Conservation (phyloP, 129 eudicot species). For the Solidago caesia region DNA sequence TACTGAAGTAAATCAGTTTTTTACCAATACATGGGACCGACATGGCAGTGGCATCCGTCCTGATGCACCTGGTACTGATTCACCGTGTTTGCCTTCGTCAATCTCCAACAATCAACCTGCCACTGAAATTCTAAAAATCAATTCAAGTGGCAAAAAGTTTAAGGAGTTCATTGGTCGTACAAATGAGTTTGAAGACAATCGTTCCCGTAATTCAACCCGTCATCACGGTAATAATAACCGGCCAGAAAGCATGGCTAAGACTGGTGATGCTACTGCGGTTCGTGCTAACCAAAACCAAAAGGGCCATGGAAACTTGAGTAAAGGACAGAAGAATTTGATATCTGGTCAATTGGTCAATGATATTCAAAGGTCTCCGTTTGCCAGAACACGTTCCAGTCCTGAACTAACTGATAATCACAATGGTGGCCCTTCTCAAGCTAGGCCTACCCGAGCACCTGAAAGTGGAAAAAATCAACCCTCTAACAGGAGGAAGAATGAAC, state of each 20-base stretch:
- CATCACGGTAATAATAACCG: conserved; percentile 37
- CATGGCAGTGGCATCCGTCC: conserved; percentile 81
- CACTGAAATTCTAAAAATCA: conserved; percentile 25
- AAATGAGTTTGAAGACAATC: conserved; percentile 33
- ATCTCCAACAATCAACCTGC: conserved; percentile 23
- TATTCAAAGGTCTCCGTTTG: conserved; percentile 59
- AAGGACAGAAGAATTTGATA: conserved; percentile 42
- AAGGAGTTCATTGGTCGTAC: conserved; percentile 34
- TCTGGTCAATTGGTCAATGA: conserved; percentile 51
- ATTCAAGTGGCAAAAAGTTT: conserved; percentile 36
- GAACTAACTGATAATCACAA: conserved; percentile 60
- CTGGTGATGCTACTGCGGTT: conserved; percentile 25
- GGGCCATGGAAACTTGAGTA: conserved; percentile 40
- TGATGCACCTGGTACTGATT: conserved; percentile 54
- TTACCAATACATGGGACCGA: conserved; percentile 73
- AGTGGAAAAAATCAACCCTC: conserved; percentile 30
- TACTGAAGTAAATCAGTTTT: conserved; percentile 64
- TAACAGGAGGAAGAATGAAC: conserved; percentile 51
- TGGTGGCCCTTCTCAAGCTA: conserved; percentile 46
- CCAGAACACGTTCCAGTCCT: conserved; percentile 85
- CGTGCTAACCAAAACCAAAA: conserved; percentile 44
- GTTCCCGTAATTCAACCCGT: conserved; percentile 28
- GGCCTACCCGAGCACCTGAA: conserved; percentile 42
- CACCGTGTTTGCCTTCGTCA: conserved; percentile 19
- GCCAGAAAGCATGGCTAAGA: conserved; percentile 33